Conservation (phyloP, 768 basidiomycete species). For the Boletus reticulatus region DNA sequence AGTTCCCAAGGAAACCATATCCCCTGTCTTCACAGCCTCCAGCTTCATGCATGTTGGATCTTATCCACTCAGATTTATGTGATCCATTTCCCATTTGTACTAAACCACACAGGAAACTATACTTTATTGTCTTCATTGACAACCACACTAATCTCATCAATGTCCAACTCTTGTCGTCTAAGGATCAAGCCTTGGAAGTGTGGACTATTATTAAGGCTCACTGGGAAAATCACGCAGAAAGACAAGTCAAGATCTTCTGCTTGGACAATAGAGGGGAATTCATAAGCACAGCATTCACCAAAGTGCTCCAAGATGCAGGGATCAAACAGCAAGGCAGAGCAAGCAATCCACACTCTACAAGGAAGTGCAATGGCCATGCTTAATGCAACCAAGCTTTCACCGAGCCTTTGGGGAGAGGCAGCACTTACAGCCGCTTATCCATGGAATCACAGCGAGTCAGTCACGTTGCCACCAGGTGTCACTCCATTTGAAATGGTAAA, state of each 20-base stretch:
- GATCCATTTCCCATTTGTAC: slow-evolving; percentile 24
- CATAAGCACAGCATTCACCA: no score
- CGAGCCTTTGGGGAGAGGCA: neutral
- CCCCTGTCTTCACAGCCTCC: neutral
- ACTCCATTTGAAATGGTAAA: neutral
- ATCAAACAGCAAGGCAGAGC: neutral
- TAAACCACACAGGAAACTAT: slow-evolving; percentile 4
- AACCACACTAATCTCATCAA: slow-evolving; percentile 2
- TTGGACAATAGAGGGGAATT: no score
- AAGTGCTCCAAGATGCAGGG: no score
- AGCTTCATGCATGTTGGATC: slow-evolving; percentile 8
- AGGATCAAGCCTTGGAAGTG: neutral
- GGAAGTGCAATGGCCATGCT: neutral
- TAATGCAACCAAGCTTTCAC: no score
- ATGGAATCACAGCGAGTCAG: neutral
- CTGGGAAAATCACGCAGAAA: neutral
- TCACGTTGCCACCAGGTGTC: no score
- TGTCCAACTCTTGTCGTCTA: neutral
- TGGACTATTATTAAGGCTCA: neutral
- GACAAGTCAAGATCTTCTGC: no score
- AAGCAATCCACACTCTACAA: neutral
- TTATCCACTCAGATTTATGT: slow-evolving; percentile 27
- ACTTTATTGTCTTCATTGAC: slow-evolving; percentile 19
- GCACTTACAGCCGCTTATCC: neutral
- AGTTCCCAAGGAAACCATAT: neutral